Base-by-base conservation (phyloP, 495 filamentous ascomycete species). In the Geopyxis carbonaria region DNA sequence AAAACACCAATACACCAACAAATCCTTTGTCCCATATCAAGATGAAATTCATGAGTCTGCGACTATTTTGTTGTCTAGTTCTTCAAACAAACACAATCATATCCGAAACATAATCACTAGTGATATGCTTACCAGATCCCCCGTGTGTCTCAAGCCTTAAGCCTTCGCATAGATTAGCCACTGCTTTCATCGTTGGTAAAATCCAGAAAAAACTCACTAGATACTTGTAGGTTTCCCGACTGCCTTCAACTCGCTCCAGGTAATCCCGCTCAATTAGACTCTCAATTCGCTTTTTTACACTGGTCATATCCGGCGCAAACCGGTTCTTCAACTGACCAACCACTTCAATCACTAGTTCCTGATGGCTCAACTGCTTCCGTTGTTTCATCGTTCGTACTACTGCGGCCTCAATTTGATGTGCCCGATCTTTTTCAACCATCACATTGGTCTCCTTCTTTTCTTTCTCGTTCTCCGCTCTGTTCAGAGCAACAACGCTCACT, bases 201-300 rank as follows among this genome's bases (percentile, higher is more conserved):
- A n/a, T n/a, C n/a, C n/a, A n/a, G n/a, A n/a, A n/a, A n/a, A n/a
- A n/a, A 37, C 42, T 40, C 11, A 56, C 86, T 39, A 93, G 56
- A 55, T 93, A 93, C 23, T 69, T 66, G 51, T 93, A 93, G 1
- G 75, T 71, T 2, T 82, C 67, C 4, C 67, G 61, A 9, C 76
- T 70, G 2, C 60, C 63, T 14, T 84, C 78, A 0, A 87, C 63
- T 19, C 89, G 73, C 58, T 92, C 87, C n/a, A 99, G 61, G 51
- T 94, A 99, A 53, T 99, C 89, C 31, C 85, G 69, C 45, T 79
- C 76, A 37, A 99, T 89, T 46, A 99, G 59, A 48, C 78, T 80
- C 57, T 99, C 89, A 42, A 99, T 82, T n/a, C 80, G 73, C 53
- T 73, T 76, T 64, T 99, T 99, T 61, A 95, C 77, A 68, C 95